Percentiles rank a stretch among this genome's conserved stretches.
phyloP scores from a whole-genome alignment of 257 asterid genomes.

The Handroanthus guayacan region DNA sequence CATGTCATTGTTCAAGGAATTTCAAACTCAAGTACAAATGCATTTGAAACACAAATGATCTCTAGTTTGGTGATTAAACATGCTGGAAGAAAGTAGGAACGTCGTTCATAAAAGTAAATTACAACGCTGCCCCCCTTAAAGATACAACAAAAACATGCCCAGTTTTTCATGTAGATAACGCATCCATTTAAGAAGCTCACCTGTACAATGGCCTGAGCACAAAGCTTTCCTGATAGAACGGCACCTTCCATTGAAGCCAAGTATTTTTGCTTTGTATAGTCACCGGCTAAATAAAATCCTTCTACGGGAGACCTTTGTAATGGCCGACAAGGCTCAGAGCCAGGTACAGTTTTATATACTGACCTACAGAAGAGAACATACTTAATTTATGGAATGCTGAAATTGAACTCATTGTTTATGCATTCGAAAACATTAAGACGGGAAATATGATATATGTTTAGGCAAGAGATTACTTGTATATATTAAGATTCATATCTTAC shows the following conservation, averaged over 20 bases:
- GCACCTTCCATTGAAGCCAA: conserved; percentile 99
- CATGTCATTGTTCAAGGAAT: background rate
- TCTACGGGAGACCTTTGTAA: conserved; percentile 86
- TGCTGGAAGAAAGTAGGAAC: background rate
- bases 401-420: background rate
- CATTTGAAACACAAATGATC: background rate
- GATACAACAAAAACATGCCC: background rate
- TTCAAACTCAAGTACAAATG: background rate
- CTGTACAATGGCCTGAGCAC: conserved; percentile 96
- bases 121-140: background rate
- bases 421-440: background rate
- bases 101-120: too few species aligned
- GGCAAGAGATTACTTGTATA: background rate
- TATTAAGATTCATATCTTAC: conserved; percentile 42
- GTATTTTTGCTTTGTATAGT: conserved; percentile 96
- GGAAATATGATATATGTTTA: too few species aligned
- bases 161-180: background rate
- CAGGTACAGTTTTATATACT: conserved; percentile 93
- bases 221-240: conserved; percentile 92
- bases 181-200: conserved; percentile 42
- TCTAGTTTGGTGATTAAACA: too few species aligned
- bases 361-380: conserved; percentile 56
- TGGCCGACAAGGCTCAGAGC: conserved; percentile 92
- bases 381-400: too few species aligned
- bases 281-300: conserved; percentile 96